A percentile compares a stretch with the other conserved stretches of the same genome.
Conservation (phyloP, 495 filamentous ascomycete genomes). For the Friedmanniomyces simplex region DNA sequence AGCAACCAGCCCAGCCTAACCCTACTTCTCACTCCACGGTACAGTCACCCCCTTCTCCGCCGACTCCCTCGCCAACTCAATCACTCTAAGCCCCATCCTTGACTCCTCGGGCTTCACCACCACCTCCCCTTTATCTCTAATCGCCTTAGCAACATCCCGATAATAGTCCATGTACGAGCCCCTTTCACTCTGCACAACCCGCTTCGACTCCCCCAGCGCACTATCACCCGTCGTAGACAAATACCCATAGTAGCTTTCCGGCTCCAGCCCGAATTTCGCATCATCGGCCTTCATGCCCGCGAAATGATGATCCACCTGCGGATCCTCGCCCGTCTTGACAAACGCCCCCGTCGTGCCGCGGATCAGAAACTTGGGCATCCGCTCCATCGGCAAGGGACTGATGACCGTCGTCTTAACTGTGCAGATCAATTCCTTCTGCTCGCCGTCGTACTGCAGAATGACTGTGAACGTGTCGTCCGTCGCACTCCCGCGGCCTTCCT, state of each 20-base stretch:
- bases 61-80: slow-evolving; percentile 11
- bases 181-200: neutral
- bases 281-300: slow-evolving; percentile 56
- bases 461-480: slow-evolving; percentile 62
- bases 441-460: slow-evolving; percentile 53
- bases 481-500: slow-evolving; percentile 17
- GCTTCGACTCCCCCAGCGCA: neutral
- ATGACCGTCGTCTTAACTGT: slow-evolving; percentile 60
- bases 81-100: slow-evolving; percentile 4
- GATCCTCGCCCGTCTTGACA: slow-evolving; percentile 42
- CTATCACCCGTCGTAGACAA: neutral
- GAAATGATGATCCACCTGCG: slow-evolving; percentile 71
- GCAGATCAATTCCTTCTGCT: slow-evolving; percentile 47
- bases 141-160: slow-evolving; percentile 5
- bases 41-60: slow-evolving; percentile 9
- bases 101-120: slow-evolving; percentile 9
- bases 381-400: slow-evolving; percentile 46
- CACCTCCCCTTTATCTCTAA: slow-evolving; percentile 5
- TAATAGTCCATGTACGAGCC: slow-evolving; percentile 11
- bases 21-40: slow-evolving; percentile 3
- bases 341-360: slow-evolving; percentile 55
- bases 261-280: slow-evolving; percentile 56
- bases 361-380: slow-evolving; percentile 68
- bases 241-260: slow-evolving; percentile 30
- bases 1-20: too few relatives aligned